A percentile compares a stretch with the other conserved stretches of the same genome.
Conservation (phyloP, 139 green algal genomes). For the Haematococcus lacustris region DNA sequence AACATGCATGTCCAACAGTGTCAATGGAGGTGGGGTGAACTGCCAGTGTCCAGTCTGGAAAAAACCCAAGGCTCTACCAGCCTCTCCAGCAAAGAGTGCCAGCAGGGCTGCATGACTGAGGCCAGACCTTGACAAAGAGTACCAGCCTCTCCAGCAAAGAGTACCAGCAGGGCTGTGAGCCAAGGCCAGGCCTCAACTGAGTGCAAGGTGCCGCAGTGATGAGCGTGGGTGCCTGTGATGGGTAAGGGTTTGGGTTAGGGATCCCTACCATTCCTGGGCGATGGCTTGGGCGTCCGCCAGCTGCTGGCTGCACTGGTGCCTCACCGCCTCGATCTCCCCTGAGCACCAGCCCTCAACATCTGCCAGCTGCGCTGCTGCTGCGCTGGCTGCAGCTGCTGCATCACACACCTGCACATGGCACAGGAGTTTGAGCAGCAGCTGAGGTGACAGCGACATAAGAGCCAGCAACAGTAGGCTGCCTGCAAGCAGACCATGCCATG, state of each 20-base stretch:
- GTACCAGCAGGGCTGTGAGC: no score
- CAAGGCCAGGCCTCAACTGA: not conserved
- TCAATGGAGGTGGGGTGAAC: not conserved
- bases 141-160: not conserved
- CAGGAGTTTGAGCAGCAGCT: not conserved
- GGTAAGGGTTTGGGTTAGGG: no score
- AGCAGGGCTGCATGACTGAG: not conserved
- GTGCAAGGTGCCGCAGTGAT: not conserved
- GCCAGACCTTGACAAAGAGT: not conserved
- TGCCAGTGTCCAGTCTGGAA: not conserved
- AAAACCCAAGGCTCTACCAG: not conserved
- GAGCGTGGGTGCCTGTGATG: not conserved
- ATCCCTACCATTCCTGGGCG: constrained; percentile 16
- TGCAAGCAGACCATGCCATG: not conserved
- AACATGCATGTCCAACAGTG: not conserved
- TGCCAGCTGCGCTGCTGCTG: no score
- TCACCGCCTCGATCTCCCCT: constrained; percentile 9
- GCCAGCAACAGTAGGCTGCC: not conserved
- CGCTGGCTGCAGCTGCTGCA: not conserved
- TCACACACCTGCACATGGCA: not conserved
- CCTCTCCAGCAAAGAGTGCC: no score
- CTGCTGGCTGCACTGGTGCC: not conserved
- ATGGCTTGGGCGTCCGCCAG: not conserved
- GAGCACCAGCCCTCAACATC: constrained; percentile 8
- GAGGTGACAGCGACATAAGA: not conserved